A percentile compares a stretch with the other conserved stretches of the same genome.
Evolutionary conservation across 73 alveolate genomes (phyloP).

Genomic region (Paramecium tetraurelia): DNA sequence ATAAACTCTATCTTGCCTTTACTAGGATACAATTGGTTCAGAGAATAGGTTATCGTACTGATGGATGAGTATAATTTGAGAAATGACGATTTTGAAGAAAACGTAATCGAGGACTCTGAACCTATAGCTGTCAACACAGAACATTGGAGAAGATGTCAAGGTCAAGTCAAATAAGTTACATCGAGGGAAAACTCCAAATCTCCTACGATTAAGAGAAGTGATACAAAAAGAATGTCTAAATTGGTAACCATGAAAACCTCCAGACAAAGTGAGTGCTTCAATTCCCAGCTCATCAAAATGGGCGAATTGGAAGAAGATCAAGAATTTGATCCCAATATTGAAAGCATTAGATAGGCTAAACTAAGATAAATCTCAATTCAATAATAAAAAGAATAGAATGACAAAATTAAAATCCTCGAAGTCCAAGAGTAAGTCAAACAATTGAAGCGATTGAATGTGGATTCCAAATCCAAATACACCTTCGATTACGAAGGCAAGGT

Average conservation of each 20-base stretch:
- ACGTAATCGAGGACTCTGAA: background rate
- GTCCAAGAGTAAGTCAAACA: conserved; percentile 19
- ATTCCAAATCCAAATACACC: conserved; percentile 24
- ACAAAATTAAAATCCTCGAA: conserved; percentile 21
- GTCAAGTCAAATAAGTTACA: background rate
- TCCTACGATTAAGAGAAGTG: background rate
- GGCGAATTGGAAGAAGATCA: background rate
- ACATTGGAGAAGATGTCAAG: conserved; percentile 18
- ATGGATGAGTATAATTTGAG: background rate
- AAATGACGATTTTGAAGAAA: background rate
- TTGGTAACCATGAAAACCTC: background rate
- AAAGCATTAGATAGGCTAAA: conserved; percentile 35
- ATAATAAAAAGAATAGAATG: conserved; percentile 13
- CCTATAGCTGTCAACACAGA: background rate
- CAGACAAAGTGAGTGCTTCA: background rate
- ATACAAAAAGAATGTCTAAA: background rate
- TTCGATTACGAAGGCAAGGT: conserved; percentile 33
- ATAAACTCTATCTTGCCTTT: background rate
- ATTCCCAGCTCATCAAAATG: background rate
- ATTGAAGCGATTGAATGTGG: conserved; percentile 34
- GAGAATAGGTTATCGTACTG: background rate
- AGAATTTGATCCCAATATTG: conserved; percentile 7
- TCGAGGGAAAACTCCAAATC: background rate
- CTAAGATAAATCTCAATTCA: background rate
- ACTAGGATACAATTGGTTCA: background rate